phyloP scores from a whole-genome alignment of 2,329 filamentous ascomycete genomes.

The Fusarium sp. region DNA sequence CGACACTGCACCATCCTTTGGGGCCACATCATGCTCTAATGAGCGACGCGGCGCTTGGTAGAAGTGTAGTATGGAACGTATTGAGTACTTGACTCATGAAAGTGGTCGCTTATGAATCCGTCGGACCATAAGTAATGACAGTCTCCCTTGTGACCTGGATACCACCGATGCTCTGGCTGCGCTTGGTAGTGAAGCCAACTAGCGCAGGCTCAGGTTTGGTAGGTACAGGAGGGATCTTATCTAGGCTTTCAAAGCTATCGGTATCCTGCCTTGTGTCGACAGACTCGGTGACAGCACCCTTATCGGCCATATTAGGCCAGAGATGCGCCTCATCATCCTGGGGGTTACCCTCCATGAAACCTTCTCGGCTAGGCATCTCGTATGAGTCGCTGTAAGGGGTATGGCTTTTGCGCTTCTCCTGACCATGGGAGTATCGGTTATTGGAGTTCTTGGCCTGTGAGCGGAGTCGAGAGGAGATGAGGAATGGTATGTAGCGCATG shows the following conservation, averaged over 20 bases:
- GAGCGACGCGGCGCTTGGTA: constrained; percentile 31
- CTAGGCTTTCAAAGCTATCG: constrained; percentile 46
- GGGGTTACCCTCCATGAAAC: constrained; percentile 18
- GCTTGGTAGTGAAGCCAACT: constrained; percentile 41
- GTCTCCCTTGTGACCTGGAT: constrained; percentile 50
- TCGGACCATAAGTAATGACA: constrained; percentile 43
- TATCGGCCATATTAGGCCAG: constrained; percentile 33
- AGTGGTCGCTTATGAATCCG: neutral
- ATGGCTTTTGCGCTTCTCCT: constrained; percentile 38
- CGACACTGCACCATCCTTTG: constrained; percentile 13
- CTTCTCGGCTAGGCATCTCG: constrained; percentile 46
- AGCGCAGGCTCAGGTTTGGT: constrained; percentile 38
- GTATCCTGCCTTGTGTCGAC: constrained; percentile 38
- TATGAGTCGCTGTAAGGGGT: constrained; percentile 40
- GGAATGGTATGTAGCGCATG: constrained; percentile 52
- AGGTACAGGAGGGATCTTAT: constrained; percentile 25
- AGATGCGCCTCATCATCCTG: constrained; percentile 48
- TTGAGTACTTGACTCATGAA: neutral
- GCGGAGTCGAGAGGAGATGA: constrained; percentile 47
- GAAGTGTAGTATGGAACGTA: neutral
- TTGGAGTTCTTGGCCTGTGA: constrained; percentile 39
- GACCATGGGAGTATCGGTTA: constrained; percentile 30
- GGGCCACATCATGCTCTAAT: constrained; percentile 10
- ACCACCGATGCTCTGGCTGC: constrained; percentile 31
- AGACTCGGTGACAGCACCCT: constrained; percentile 16